A percentile compares a stretch with the other conserved stretches of the same genome.
Evolutionary conservation across 495 filamentous ascomycete genomes (phyloP).

Genomic region (Talaromyces adpressus): DNA sequence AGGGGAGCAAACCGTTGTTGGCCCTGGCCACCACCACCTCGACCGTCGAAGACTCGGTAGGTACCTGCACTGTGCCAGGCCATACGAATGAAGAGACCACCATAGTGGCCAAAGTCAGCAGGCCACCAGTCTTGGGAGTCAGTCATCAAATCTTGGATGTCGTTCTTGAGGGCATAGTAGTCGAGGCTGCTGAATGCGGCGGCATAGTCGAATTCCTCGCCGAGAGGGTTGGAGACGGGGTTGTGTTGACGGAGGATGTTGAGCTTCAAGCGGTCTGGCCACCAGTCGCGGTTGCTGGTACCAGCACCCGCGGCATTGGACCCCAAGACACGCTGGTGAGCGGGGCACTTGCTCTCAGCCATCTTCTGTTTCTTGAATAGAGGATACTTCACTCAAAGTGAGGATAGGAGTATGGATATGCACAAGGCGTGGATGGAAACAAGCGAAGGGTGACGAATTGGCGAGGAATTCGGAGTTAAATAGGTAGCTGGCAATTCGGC

Average conservation of each 20-base stretch:
- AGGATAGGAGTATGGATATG: neutral
- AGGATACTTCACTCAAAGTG: neutral
- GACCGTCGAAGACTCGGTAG: constrained; percentile 64
- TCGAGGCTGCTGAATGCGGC: constrained; percentile 63
- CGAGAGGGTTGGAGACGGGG: constrained; percentile 48
- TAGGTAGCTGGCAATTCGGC: neutral
- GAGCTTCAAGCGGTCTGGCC: constrained; percentile 56
- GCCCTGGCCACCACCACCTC: constrained; percentile 62
- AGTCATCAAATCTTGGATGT: constrained; percentile 58
- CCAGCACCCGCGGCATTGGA: constrained; percentile 55
- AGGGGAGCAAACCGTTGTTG: constrained; percentile 71
- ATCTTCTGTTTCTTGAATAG: neutral
- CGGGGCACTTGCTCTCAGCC: constrained; percentile 39
- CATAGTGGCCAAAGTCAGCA: constrained; percentile 71
- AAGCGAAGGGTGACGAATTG: neutral
- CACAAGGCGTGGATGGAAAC: neutral
- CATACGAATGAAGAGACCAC: constrained; percentile 69
- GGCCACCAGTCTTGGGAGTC: constrained; percentile 74
- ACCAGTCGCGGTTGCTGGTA: constrained; percentile 61
- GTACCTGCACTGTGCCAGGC: constrained; percentile 72
- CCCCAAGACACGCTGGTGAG: constrained; percentile 21
- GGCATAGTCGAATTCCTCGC: constrained; percentile 59
- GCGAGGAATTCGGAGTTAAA: neutral
- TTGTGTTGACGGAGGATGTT: constrained; percentile 68
- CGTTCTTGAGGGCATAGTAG: constrained; percentile 65